phyloP scores from a whole-genome alignment of 176 grass and related monocot genomes.

The Aegilops longissima region DNA sequence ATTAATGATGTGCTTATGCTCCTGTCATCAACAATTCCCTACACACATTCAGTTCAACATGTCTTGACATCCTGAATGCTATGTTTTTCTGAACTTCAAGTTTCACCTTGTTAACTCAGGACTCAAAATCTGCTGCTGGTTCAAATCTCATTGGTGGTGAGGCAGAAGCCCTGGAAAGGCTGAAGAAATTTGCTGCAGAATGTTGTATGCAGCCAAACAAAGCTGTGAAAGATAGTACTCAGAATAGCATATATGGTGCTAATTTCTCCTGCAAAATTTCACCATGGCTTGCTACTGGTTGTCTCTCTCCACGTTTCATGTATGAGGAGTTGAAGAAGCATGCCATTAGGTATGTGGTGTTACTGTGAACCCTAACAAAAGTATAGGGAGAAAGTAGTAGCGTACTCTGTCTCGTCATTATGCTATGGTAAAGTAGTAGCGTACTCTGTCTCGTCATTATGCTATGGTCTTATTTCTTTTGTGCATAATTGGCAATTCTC shows the following conservation, averaged over 20 bases:
- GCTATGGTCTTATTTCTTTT: slow-evolving; percentile 7
- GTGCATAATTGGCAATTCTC: not conserved
- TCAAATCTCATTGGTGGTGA: slow-evolving; percentile 84
- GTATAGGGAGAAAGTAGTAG: not conserved
- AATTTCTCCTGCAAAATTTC: slow-evolving; percentile 99
- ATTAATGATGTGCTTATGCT: not conserved
- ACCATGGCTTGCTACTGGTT: slow-evolving; percentile 90
- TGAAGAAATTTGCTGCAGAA: slow-evolving; percentile 87
- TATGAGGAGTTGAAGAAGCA: slow-evolving; percentile 95
- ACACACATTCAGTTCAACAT: not conserved
- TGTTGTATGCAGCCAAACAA: slow-evolving; percentile 63
- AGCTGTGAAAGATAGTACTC: slow-evolving; percentile 51
- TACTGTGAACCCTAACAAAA: not conserved
- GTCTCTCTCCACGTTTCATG: slow-evolving; percentile 96
- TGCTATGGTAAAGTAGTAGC: not conserved
- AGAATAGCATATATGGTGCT: slow-evolving; percentile 82
- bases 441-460: not conserved
- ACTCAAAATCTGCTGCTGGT: slow-evolving; percentile 56
- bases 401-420: not conserved
- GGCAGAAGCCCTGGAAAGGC: slow-evolving; percentile 73
- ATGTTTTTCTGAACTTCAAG: not conserved
- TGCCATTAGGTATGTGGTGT: slow-evolving; percentile 57
- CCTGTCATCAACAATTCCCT: not conserved
- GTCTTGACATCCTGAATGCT: not conserved
- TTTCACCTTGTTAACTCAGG: slow-evolving; percentile 44